A percentile compares a stretch with the other conserved stretches of the same genome.
phyloP scores from a whole-genome alignment of 2,329 filamentous ascomycete species.

The Epichloe bromicola region DNA sequence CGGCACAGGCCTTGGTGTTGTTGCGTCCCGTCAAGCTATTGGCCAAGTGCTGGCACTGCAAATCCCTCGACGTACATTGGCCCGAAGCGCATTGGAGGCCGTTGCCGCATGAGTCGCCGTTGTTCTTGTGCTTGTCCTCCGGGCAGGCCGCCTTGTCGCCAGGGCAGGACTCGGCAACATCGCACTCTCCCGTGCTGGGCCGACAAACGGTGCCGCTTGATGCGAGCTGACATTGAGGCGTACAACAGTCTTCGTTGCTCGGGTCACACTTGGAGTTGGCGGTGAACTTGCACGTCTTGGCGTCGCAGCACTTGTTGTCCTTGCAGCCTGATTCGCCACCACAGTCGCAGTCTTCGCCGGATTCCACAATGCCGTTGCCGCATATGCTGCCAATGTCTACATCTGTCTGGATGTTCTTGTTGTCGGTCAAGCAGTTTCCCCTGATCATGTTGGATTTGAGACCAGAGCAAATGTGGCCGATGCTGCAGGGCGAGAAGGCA shows the following conservation, averaged over 20 bases:
- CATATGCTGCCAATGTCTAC: slow-evolving; percentile 74
- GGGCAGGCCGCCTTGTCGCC: slow-evolving; percentile 66
- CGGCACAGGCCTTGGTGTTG: slow-evolving; percentile 64
- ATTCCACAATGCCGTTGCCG: slow-evolving; percentile 93
- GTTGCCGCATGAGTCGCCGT: slow-evolving; percentile 60
- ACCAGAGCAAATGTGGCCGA: slow-evolving; percentile 90
- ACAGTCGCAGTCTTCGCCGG: slow-evolving; percentile 91
- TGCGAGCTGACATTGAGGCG: slow-evolving; percentile 51
- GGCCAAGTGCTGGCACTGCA: slow-evolving; percentile 78
- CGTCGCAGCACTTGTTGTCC: slow-evolving; percentile 69
- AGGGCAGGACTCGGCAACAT: slow-evolving; percentile 72
- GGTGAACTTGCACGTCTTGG: slow-evolving; percentile 76
- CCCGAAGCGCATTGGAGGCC: slow-evolving; percentile 74
- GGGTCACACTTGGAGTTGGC: slow-evolving; percentile 64
- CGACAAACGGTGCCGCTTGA: slow-evolving; percentile 64
- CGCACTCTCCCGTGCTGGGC: slow-evolving; percentile 64
- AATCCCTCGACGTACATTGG: slow-evolving; percentile 84
- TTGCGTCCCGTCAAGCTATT: slow-evolving; percentile 60
- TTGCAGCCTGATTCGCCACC: slow-evolving; percentile 63
- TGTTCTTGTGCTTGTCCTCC: slow-evolving; percentile 50
- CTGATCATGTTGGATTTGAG: slow-evolving; percentile 58
- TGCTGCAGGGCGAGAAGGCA: slow-evolving; percentile 72
- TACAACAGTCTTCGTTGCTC: slow-evolving; percentile 73
- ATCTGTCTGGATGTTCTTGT: slow-evolving; percentile 70
- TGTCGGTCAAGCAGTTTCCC: slow-evolving; percentile 67